Evolutionary conservation across 2,329 filamentous ascomycete species (phyloP).

Genomic region (Aureobasidium subglaciale): DNA sequence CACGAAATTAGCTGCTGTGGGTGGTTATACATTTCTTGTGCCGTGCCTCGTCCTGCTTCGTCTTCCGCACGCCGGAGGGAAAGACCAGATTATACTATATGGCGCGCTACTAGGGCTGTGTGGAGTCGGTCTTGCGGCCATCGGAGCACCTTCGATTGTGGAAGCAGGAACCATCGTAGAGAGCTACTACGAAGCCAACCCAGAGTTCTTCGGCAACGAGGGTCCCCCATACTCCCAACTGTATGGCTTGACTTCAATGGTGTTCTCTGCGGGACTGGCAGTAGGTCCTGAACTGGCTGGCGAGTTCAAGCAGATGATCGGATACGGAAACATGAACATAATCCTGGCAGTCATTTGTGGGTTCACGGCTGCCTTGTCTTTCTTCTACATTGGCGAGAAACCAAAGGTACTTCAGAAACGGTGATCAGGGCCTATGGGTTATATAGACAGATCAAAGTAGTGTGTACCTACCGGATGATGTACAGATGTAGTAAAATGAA

Average conservation of each 20-base stretch:
- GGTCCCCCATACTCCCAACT: conserved; percentile 56
- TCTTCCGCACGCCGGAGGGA: conserved; percentile 34
- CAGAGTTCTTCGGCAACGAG: conserved; percentile 47
- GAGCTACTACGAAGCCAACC: conserved; percentile 49
- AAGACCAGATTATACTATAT: conserved; percentile 39
- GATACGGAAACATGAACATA: conserved; percentile 53
- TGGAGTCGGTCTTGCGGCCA: conserved; percentile 47
- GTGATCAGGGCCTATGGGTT: too few species aligned
- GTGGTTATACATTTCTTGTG: conserved; percentile 38
- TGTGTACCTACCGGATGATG: too few species aligned
- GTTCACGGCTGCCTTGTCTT: conserved; percentile 38
- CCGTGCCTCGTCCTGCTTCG: conserved; percentile 39
- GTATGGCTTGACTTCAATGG: conserved; percentile 58
- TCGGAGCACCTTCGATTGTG: conserved; percentile 50
- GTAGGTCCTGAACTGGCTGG: conserved; percentile 54
- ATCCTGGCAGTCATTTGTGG: conserved; percentile 42
- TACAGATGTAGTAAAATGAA: too few species aligned
- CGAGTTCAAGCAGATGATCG: conserved; percentile 42
- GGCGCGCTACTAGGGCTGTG: conserved; percentile 39
- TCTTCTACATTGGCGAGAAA: conserved; percentile 41
- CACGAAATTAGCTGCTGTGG: conserved; percentile 35
- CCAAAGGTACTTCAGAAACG: conserved; percentile 15
- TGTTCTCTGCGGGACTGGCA: conserved; percentile 53
- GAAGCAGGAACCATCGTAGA: conserved; percentile 51
- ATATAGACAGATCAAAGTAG: neutral